Evolutionary conservation across 371 early-diverging fungal genomes (phyloP).

Genomic region (Actinomucor elegans): DNA sequence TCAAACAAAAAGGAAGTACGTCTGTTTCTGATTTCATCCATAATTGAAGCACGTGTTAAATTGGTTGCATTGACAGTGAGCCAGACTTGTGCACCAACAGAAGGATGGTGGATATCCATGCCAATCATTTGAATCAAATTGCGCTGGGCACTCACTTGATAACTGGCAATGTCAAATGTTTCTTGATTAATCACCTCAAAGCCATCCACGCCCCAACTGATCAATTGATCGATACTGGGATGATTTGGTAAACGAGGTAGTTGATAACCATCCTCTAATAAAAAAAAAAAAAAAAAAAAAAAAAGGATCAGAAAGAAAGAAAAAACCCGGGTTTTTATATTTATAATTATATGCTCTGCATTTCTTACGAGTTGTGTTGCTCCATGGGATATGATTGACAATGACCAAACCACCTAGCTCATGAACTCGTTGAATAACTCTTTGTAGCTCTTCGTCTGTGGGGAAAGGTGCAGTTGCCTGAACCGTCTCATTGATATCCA

Average conservation of each 20-base stretch:
- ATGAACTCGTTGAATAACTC: constrained; percentile 62
- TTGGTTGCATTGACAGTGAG: constrained; percentile 57
- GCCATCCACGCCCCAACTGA: constrained; percentile 73
- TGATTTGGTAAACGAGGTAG: constrained; percentile 63
- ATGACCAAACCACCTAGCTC: constrained; percentile 73
- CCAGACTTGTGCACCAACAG: constrained; percentile 61
- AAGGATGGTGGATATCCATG: constrained; percentile 71
- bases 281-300: too few species aligned
- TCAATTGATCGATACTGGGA: constrained; percentile 60
- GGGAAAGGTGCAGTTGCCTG: constrained; percentile 59
- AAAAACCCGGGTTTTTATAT: not conserved
- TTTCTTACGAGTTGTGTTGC: constrained; percentile 63
- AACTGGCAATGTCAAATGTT: constrained; percentile 61
- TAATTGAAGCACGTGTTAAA: constrained; percentile 45
- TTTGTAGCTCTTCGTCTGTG: constrained; percentile 62
- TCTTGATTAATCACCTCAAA: constrained; percentile 69
- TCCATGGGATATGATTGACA: constrained; percentile 84
- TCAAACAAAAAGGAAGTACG: constrained; percentile 70
- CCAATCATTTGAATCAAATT: constrained; percentile 63
- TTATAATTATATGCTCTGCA: not conserved
- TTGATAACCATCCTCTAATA: constrained; percentile 53
- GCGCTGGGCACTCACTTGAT: constrained; percentile 48
- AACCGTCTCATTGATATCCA: constrained; percentile 71
- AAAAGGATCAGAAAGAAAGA: too few species aligned
- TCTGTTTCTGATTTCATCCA: constrained; percentile 61